These are phyloP conservation scores for Xerocomus minutiporus DNA, from an alignment of 1,284 basidiomycete genomes.

Conservation along the genomic window DNA sequence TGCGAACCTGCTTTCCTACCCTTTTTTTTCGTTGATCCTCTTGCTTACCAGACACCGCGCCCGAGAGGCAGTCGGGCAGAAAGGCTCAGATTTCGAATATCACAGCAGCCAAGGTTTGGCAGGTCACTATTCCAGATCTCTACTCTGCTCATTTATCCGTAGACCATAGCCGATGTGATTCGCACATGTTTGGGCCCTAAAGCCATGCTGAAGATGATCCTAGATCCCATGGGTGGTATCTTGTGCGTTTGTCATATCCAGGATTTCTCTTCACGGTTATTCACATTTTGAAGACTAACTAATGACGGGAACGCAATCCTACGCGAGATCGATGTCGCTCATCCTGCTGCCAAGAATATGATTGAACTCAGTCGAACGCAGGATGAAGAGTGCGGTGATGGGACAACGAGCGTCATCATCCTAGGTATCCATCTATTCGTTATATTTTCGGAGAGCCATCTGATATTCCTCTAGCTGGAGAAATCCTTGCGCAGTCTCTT, in stretches of 20 bases:
- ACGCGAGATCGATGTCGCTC: constrained; percentile 96
- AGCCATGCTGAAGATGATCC: constrained; percentile 99
- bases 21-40: constrained; percentile 9
- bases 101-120: constrained; percentile 88
- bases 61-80: constrained; percentile 88
- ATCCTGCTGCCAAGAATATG: constrained; percentile 99
- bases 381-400: constrained; percentile 98
- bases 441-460: not conserved
- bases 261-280: not conserved
- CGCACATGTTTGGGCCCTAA: constrained; percentile 96
- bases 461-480: constrained; percentile 64
- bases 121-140: not conserved
- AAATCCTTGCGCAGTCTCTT: constrained; percentile 94
- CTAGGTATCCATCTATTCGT: constrained; percentile 52
- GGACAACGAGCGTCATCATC: constrained; percentile 96
- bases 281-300: constrained; percentile 60
- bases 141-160: not conserved
- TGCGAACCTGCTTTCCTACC: not conserved
- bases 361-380: constrained; percentile 97
- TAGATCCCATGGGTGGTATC: constrained; percentile 97
- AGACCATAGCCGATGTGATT: constrained; percentile 99
- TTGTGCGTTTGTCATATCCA: constrained; percentile 51
- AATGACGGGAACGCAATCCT: constrained; percentile 98
- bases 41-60: constrained; percentile 70
- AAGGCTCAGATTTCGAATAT: constrained; percentile 98